Evolutionary conservation across 1,284 basidiomycete species (phyloP).

Genomic region (Cystobasidium pallidum): DNA sequence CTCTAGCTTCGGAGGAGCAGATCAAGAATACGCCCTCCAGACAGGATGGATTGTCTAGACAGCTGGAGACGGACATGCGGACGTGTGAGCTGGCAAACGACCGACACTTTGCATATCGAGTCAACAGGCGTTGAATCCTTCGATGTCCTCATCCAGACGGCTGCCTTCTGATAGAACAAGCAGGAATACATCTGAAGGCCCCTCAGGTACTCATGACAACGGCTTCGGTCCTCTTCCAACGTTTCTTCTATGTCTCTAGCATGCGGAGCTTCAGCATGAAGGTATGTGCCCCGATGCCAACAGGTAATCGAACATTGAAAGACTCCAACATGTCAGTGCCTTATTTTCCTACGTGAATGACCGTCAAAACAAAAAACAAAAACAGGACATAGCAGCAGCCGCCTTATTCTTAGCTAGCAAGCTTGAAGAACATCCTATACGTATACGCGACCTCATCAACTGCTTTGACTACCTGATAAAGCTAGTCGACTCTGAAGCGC

Average conservation of each 20-base stretch:
- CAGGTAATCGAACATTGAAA: conserved; percentile 32
- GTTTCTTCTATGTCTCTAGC: conserved; percentile 95
- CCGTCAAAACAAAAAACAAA: background rate
- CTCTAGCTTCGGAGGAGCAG: conserved; percentile 79
- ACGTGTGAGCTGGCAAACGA: conserved; percentile 64
- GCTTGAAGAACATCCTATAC: conserved; percentile 86
- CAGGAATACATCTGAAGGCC: conserved; percentile 85
- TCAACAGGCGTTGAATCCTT: background rate
- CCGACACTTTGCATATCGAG: conserved; percentile 58
- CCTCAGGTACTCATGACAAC: conserved; percentile 96
- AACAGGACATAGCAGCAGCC: conserved; percentile 87
- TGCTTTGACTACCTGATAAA: conserved; percentile 77
- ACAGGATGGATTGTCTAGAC: conserved; percentile 75
- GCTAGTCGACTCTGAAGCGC: conserved; percentile 42
- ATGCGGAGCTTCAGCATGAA: conserved; percentile 89
- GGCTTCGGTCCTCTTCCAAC: conserved; percentile 92
- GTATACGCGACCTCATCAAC: conserved; percentile 92
- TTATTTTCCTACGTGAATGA: background rate
- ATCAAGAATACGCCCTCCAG: conserved; percentile 76
- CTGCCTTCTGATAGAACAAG: conserved; percentile 85
- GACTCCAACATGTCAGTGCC: conserved; percentile 6
- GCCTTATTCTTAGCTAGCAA: conserved; percentile 93
- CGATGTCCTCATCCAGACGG: conserved; percentile 49
- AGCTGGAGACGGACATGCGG: conserved; percentile 82
- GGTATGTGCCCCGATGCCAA: conserved; percentile 61